Evolutionary conservation across 2,329 filamentous ascomycete genomes (phyloP), one percentile per base, ranked within the genome.

Genomic region (Calonectria naviculata): DNA sequence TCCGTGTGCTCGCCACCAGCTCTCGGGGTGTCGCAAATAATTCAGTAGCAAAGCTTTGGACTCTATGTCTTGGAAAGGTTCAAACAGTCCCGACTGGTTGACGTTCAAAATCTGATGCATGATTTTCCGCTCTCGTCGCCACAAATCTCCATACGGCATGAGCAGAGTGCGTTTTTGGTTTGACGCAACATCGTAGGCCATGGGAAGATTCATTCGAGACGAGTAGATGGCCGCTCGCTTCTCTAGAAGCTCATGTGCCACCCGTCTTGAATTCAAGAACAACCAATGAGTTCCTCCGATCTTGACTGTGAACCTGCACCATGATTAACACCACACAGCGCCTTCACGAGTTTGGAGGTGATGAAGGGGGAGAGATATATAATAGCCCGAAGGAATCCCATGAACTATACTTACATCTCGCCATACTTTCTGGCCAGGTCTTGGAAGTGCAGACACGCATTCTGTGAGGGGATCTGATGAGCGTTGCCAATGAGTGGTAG

Each of bases 361-460:
- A 88, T 9, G 3, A 92, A 80, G 0, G 90, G 90, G 78, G 93
- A 87, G 73, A 92, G 89, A 76, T 92, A 90, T 1, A 93, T 84
- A 0, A 83, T 86, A 1, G 90, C n/a, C n/a, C n/a, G n/a, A n/a
- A n/a, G n/a, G n/a, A n/a, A n/a, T n/a, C n/a, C n/a, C n/a, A n/a
- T n/a, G n/a, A n/a, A n/a, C n/a, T n/a, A n/a, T 49, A 52, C 47
- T 52, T 10, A 52, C 47, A 52, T 52, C 15, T 52, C 47, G 15
- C 28, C 47, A 31, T 52, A 52, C 31, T 52, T 31, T 17, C 31
- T 52, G 24, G 26, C 47, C 9, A 52, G 9, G 4, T 26, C 12
- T 52, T 52, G 15, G 10, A 52, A 52, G 31, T 52, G 47, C 9
- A 52, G n/a, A 31, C 47, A 52, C 2, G 17, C 29, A 52, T 52